Percentiles rank a stretch among this genome's conserved stretches.
These are phyloP conservation scores for Petunia secreta DNA, from an alignment of 257 asterid genomes.

Conservation along the genomic window DNA sequence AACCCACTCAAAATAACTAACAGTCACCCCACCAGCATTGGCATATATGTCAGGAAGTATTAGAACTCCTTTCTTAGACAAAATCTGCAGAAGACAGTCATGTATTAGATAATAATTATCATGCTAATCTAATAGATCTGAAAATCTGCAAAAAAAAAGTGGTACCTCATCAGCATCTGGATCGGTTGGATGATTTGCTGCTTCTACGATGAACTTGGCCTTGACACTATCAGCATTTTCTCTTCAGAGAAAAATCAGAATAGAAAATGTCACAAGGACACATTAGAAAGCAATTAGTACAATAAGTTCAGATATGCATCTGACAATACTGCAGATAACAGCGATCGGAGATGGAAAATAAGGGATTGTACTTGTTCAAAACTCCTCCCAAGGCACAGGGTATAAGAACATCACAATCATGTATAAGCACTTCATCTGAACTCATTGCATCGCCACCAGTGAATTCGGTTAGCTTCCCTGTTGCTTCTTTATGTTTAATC, in stretches of 20 bases:
- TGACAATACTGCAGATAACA: not conserved
- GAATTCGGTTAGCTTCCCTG: slow-evolving; percentile 62
- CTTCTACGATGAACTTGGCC: slow-evolving; percentile 85
- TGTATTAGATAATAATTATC: not conserved
- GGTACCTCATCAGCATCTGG: slow-evolving; percentile 99
- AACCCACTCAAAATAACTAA: slow-evolving; percentile 96
- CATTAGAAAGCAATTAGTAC: not conserved
- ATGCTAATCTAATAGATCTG: not conserved
- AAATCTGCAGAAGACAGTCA: slow-evolving; percentile 53
- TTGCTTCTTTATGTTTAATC: slow-evolving; percentile 62
- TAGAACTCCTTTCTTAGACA: slow-evolving; percentile 71
- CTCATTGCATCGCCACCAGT: slow-evolving; percentile 72
- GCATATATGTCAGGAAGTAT: slow-evolving; percentile 94
- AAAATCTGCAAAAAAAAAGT: slow-evolving; percentile 11
- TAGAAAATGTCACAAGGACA: slow-evolving; percentile 2
- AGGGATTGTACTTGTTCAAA: slow-evolving; percentile 59
- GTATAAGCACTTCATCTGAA: slow-evolving; percentile 64
- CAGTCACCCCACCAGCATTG: slow-evolving; percentile 96
- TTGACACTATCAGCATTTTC: slow-evolving; percentile 77
- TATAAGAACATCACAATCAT: slow-evolving; percentile 84
- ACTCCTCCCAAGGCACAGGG: slow-evolving; percentile 98
- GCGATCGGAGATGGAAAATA: not conserved
- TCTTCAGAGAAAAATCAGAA: slow-evolving; percentile 44
- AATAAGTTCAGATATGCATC: not conserved
- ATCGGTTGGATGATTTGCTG: slow-evolving; percentile 94